phyloP scores from a whole-genome alignment of 2,329 filamentous ascomycete genomes.

The Sarocladium strictum region DNA sequence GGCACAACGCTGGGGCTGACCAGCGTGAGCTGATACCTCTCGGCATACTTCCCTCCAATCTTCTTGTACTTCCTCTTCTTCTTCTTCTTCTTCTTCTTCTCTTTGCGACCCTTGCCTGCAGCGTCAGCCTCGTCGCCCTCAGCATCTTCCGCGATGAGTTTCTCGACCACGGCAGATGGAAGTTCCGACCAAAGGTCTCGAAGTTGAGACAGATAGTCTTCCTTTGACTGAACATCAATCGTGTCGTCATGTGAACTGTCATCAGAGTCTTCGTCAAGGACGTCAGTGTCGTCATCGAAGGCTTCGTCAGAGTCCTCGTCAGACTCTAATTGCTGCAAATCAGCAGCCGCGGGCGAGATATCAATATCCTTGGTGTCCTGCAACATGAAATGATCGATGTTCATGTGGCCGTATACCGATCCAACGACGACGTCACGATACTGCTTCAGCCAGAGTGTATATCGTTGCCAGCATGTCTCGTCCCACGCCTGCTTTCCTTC shows the following conservation, averaged over 20 bases:
- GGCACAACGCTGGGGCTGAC: constrained; percentile 86
- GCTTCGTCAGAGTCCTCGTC: not conserved
- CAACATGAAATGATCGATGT: constrained; percentile 93
- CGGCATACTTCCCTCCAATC: constrained; percentile 75
- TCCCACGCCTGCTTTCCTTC: constrained; percentile 85
- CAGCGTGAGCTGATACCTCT: constrained; percentile 76
- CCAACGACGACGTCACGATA: constrained; percentile 85
- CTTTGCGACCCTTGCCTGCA: constrained; percentile 19
- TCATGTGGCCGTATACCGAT: constrained; percentile 91
- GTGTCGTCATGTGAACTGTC: constrained; percentile 34
- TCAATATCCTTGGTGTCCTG: constrained; percentile 78
- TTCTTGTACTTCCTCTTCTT: constrained; percentile 49
- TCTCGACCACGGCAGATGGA: constrained; percentile 43
- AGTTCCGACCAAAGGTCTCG: constrained; percentile 72
- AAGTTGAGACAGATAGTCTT: constrained; percentile 71
- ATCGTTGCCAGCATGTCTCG: constrained; percentile 97
- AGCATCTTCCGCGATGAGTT: constrained; percentile 17
- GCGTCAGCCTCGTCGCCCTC: constrained; percentile 17
- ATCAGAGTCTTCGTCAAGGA: not conserved
- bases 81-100: too few relatives aligned
- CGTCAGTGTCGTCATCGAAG: constrained; percentile 38
- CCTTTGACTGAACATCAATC: constrained; percentile 55
- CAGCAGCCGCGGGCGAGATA: constrained; percentile 27
- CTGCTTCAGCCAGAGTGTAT: constrained; percentile 81
- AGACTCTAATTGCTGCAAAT: too few relatives aligned